phyloP scores from a whole-genome alignment of 1,284 basidiomycete species.

The Marasmius fiardii region DNA sequence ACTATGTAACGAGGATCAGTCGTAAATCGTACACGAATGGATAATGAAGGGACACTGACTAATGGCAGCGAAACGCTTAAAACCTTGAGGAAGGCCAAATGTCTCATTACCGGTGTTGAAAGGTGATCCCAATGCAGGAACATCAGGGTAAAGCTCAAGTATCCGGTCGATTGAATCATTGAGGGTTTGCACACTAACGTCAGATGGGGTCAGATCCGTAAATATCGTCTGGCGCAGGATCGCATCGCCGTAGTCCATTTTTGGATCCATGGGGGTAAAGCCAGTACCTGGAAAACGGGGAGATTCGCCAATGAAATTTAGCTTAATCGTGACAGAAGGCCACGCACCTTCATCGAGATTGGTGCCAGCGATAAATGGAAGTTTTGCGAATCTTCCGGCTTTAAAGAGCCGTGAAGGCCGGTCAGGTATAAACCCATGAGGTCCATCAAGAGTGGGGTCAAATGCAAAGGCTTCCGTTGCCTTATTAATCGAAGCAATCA shows the following conservation, averaged over 20 bases:
- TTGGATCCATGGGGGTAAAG: conserved; percentile 2
- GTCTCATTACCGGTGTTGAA: conserved; percentile 21
- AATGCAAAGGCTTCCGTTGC: not conserved
- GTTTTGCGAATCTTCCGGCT: conserved; percentile 4
- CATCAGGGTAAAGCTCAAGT: conserved; percentile 18
- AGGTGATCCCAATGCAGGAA: conserved; percentile 20
- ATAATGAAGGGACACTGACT: conserved; percentile 19
- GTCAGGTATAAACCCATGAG: conserved; percentile 10
- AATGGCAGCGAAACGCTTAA: conserved; percentile 41
- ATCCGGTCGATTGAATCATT: conserved; percentile 3
- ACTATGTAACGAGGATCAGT: conserved; percentile 19
- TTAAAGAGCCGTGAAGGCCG: conserved; percentile 9
- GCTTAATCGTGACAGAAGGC: not conserved
- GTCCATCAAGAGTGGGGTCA: conserved; percentile 18
- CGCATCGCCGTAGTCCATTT: conserved; percentile 8
- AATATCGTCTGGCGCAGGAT: conserved; percentile 1
- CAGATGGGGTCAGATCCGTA: conserved; percentile 2
- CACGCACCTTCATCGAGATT: conserved; percentile 13
- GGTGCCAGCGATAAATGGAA: conserved; percentile 11
- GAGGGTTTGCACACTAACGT: not conserved
- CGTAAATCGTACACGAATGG: not conserved
- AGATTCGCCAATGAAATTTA: not conserved
- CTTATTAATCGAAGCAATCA: not conserved
- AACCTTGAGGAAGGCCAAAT: conserved; percentile 24
- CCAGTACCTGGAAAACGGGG: not conserved